Conservation (phyloP, 2,329 filamentous ascomycete genomes). For the Coniochaeta sp. region DNA sequence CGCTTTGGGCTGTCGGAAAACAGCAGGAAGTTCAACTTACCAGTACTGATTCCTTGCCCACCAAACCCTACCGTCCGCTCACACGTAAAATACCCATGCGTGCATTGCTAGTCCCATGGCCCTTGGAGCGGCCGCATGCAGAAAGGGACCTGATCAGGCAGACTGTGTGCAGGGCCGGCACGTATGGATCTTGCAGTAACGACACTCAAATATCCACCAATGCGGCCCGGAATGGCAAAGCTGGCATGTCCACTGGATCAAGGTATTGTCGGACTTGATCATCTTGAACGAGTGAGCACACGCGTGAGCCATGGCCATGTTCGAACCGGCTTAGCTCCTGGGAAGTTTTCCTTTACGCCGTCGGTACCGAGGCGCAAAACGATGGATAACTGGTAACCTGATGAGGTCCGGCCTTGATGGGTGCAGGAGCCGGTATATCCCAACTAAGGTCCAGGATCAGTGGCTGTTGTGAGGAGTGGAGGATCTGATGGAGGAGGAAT, state of each 20-base stretch:
- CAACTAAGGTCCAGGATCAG: background rate
- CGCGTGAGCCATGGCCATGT: conserved; percentile 45
- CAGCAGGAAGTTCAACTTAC: background rate
- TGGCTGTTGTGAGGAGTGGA: background rate
- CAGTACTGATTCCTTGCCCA: background rate
- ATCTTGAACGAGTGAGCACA: conserved; percentile 58
- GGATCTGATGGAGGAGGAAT: background rate
- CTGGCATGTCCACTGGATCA: conserved; percentile 60
- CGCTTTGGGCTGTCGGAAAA: background rate
- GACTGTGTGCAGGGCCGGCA: conserved; percentile 51
- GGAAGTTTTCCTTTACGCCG: background rate
- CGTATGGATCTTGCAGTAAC: conserved; percentile 59
- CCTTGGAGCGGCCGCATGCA: background rate
- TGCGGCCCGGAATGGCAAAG: conserved; percentile 57
- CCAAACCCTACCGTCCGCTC: background rate
- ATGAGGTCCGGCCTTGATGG: background rate
- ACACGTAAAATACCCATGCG: background rate
- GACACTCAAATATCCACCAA: conserved; percentile 63
- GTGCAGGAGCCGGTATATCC: background rate
- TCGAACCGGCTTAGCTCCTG: conserved; percentile 5
- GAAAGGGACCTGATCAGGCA: conserved; percentile 18
- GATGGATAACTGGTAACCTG: background rate
- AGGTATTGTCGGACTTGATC: conserved; percentile 58
- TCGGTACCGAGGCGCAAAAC: background rate
- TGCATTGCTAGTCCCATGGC: background rate